phyloP scores from a whole-genome alignment of 2,329 filamentous ascomycete species.

The Kalmusia sp. region DNA sequence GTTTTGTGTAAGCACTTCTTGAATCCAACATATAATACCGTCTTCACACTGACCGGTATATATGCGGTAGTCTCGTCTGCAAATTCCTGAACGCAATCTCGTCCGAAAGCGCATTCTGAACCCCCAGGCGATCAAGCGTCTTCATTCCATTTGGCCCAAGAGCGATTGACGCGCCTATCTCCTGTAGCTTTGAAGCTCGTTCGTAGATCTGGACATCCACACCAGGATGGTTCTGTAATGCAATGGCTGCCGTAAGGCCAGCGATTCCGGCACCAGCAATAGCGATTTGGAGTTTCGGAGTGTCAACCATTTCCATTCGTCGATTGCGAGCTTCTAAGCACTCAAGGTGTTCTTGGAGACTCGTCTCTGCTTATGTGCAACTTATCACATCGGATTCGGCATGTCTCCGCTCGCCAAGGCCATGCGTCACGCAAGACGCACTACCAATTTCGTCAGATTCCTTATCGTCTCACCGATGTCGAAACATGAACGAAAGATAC shows the following conservation, averaged over 20 bases:
- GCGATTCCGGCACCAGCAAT: too few species aligned
- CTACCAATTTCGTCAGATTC: background rate
- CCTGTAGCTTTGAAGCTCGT: constrained; percentile 41
- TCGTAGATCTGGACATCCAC: constrained; percentile 48
- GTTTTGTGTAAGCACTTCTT: background rate
- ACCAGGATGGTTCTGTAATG: constrained; percentile 33
- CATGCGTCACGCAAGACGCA: background rate
- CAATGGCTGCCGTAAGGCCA: constrained; percentile 48
- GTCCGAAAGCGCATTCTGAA: constrained; percentile 31
- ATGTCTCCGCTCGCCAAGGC: background rate
- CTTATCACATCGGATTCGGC: constrained; percentile 47
- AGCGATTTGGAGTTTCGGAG: too few species aligned
- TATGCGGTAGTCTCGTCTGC: constrained; percentile 39
- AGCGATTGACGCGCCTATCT: constrained; percentile 50
- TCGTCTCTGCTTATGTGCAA: too few species aligned
- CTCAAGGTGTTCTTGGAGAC: too few species aligned
- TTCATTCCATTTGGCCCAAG: constrained; percentile 49
- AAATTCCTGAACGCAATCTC: constrained; percentile 38
- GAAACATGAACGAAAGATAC: too few species aligned
- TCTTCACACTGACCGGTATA: constrained; percentile 36
- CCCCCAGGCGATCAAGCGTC: constrained; percentile 44
- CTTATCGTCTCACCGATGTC: background rate
- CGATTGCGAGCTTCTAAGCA: too few species aligned
- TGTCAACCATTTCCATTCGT: too few species aligned
- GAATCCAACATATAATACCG: background rate